These are phyloP conservation scores for Schoenoplectus triqueter DNA, from an alignment of 202 grass and related monocot genomes.

Conservation along the genomic window DNA sequence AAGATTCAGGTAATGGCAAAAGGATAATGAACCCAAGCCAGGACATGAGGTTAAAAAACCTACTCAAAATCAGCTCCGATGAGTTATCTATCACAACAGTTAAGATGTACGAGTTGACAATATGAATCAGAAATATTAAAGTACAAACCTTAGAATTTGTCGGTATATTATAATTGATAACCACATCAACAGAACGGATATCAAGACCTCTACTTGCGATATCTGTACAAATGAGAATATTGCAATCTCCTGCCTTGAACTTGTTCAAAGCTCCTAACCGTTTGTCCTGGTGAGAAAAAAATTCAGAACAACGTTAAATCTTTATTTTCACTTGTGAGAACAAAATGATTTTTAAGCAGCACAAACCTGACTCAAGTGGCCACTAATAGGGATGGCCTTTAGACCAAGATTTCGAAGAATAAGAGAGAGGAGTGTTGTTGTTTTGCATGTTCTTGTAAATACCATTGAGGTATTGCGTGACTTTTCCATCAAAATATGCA, in stretches of 20 bases:
- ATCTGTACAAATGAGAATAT: constrained; percentile 77
- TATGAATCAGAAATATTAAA: constrained; percentile 15
- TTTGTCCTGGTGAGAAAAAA: constrained; percentile 55
- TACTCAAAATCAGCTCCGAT: neutral
- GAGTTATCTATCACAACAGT: neutral
- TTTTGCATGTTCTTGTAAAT: constrained; percentile 83
- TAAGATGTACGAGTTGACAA: neutral
- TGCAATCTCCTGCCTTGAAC: constrained; percentile 76
- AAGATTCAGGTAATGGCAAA: no score
- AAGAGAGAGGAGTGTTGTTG: constrained; percentile 69
- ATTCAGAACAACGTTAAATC: neutral
- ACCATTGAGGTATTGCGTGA: constrained; percentile 67
- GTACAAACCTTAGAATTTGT: constrained; percentile 70
- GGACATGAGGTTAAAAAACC: neutral
- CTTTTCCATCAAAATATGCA: constrained; percentile 77
- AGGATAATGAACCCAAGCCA: no score
- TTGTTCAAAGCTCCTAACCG: constrained; percentile 81
- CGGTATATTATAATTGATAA: constrained; percentile 90
- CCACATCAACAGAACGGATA: constrained; percentile 76
- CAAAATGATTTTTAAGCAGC: constrained; percentile 29
- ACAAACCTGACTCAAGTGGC: constrained; percentile 86
- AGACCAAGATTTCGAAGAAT: constrained; percentile 71
- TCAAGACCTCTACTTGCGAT: constrained; percentile 92
- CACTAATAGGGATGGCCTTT: constrained; percentile 80
- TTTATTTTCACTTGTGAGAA: constrained; percentile 1